Evolutionary conservation across 208 protist species (phyloP), one percentile per base, ranked within the genome.

Genomic region (Leishmania arabica): DNA sequence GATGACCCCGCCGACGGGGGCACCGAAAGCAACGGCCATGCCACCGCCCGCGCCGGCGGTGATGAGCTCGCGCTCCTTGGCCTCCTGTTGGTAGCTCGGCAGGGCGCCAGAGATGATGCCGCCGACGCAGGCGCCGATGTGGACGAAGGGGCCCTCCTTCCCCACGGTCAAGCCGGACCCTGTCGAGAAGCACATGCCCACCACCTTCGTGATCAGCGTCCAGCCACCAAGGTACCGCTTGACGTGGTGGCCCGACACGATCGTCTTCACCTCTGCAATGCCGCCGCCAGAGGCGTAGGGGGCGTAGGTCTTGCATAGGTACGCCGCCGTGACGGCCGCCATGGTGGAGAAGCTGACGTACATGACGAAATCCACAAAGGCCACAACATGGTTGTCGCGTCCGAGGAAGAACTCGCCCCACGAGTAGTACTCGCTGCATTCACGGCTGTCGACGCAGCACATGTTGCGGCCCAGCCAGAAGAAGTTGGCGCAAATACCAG

Each of bases 191-290:
- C 88, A 91, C 84, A 96, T 89, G 76, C 91, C 92, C 53, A 96
- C 80, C 24, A 85, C 73, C 79, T 96, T 97, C 24, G 90, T 95
- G 24, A 95, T 70, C 40, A 97, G 88, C 49, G 95, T 97, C 89
- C 90, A 92, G 19, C 88, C 87, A 54, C 87, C 87, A 27, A 97
- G 88, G 80, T 95, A 95, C 45, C 89, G 86, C 54, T 88, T 86
- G 27, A 94, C 86, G 76, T 92, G 87, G 78, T 93, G 84, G 66
- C 92, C 92, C 2, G 88, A 94, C 21, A 96, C 86, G 79, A 97
- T 96, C 71, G 93, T 96, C 86, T 98, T 98, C 56, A 98, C 91
- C 87, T 98, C 93, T 53, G 90, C 89, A 56, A 98, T 98, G 47
- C 95, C 95, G 49, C 90, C 93, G 62, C 95, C 95, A 17, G 92